Conservation (phyloP, 441 rosid genomes). For the Adansonia gregorii region DNA sequence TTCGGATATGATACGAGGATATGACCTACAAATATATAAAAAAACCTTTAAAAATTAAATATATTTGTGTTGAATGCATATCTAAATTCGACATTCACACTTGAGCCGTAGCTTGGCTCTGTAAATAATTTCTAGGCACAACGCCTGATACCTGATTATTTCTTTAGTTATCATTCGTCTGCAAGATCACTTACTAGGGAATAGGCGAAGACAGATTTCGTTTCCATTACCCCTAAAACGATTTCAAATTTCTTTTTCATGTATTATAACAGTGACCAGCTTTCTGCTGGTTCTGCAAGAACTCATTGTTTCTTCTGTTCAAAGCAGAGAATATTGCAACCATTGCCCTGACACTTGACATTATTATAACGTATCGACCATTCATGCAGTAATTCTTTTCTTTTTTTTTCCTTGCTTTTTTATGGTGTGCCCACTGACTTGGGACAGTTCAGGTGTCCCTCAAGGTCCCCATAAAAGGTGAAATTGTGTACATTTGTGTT, state of each 20-base stretch:
- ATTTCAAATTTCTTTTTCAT: slow-evolving; percentile 9
- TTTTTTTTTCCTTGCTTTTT: neutral
- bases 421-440: slow-evolving; percentile 18
- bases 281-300: slow-evolving; percentile 4
- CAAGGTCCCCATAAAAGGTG: slow-evolving; percentile 23
- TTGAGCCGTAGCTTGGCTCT: neutral
- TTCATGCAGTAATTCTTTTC: slow-evolving; percentile 4
- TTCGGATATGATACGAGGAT: too few species aligned
- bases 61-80: too few species aligned
- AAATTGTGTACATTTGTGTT: slow-evolving; percentile 25
- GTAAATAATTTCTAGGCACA: neutral
- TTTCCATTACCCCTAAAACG: neutral
- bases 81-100: too few species aligned
- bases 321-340: neutral
- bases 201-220: neutral
- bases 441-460: slow-evolving; percentile 21
- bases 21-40: too few species aligned
- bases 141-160: neutral
- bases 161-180: neutral
- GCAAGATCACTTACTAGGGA: too few species aligned
- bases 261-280: neutral
- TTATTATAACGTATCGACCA: slow-evolving; percentile 18
- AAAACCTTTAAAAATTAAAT: too few species aligned
- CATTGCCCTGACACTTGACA: slow-evolving; percentile 22
- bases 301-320: neutral